Conservation (phyloP, 2,329 filamentous ascomycete species). For the Fusarium gaditjirri region DNA sequence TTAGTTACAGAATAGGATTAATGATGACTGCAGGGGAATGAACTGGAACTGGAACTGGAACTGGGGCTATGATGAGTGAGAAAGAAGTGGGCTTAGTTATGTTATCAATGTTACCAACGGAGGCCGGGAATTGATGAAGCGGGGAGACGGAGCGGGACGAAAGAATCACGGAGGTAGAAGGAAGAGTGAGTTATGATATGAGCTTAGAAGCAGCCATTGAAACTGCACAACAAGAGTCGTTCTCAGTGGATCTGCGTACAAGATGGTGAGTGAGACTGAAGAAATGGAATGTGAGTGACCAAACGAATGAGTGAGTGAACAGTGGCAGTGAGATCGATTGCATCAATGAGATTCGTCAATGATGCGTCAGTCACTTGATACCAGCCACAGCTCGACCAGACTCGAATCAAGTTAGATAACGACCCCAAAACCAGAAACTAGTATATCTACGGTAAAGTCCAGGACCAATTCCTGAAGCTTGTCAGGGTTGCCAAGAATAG, state of each 20-base stretch:
- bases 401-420: neutral
- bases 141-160: constrained; percentile 14
- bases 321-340: constrained; percentile 12
- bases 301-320: neutral
- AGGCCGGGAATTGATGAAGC: constrained; percentile 28
- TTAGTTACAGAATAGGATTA: constrained; percentile 21
- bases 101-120: constrained; percentile 12
- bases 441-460: constrained; percentile 34
- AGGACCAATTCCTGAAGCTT: constrained; percentile 28
- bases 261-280: neutral
- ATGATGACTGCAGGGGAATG: constrained; percentile 20
- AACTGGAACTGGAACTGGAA: constrained; percentile 6
- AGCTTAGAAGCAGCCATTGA: constrained; percentile 6
- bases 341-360: constrained; percentile 33
- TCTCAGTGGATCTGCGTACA: neutral
- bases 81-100: constrained; percentile 28
- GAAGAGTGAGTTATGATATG: constrained; percentile 17
- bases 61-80: constrained; percentile 25
- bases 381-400: constrained; percentile 20
- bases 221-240: neutral
- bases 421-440: constrained; percentile 8
- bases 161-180: neutral
- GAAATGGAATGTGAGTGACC: neutral
- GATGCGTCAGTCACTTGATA: constrained; percentile 44
- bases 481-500: constrained; percentile 16